Base-by-base conservation (phyloP, 768 basidiomycete species). In the Gymnopilus junonius region DNA sequence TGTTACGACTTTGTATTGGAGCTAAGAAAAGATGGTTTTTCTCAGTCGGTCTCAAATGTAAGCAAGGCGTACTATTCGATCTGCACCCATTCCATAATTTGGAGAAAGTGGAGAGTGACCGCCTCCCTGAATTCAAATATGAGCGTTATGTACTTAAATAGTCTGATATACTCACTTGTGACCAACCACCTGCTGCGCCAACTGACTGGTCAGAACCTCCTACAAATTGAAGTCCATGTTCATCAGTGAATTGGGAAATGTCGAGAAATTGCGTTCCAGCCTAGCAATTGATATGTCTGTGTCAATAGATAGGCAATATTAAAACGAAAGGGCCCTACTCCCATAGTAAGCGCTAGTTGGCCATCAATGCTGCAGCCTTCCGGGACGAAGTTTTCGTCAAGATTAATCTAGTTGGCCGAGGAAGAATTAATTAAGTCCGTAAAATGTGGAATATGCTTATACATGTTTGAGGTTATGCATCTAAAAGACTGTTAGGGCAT, bases 1-100 rank as follows among this genome's bases (percentile, higher is more conserved):
- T 1, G 84, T 85, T 6, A 87, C 85, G 5, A 87, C 72, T 62
- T 82, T 82, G 70, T 79, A 81, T 70, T 87, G 74, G 2, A 85
- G 75, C 80, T 82, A n/a, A n/a, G n/a, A n/a, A 58, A 39, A 35
- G 8, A 51, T 1, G 37, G 2, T 55, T 67, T n/a, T 59, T 34
- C 31, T 20, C 21, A n/a, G n/a, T n/a, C n/a, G 15, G 35, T 27
- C 14, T 15, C 17, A 2, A 11, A n/a, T 25, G 17, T 20, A 25
- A 14, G 4, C 2, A 46, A 4, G 17, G 63, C 79, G 64, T 63
- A 83, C 83, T n/a, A 77, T 80, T 29, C 81, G 72, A 66, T 83
- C 83, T 1, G 78, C 82, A 3, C 79, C 83, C 31, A 83, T 71
- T 32, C 83, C 82, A 71, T 82, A 76, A 6, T 74, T 75, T 40